Evolutionary conservation across 768 basidiomycete genomes (phyloP), one percentile per base, ranked within the genome.

Genomic region (Mycena pura): DNA sequence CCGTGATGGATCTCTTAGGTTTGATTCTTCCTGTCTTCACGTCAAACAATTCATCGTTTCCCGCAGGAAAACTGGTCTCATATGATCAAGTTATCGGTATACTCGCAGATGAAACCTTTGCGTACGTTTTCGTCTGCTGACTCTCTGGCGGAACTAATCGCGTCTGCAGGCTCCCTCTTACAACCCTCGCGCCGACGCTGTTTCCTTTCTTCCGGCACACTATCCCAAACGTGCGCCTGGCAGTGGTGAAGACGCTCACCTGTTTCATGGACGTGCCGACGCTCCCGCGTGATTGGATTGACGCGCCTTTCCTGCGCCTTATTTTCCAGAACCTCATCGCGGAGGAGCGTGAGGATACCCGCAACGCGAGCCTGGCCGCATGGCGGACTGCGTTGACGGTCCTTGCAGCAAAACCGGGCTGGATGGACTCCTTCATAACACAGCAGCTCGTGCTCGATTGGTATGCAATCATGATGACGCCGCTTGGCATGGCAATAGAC

Each of bases 121-220:
- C 90, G 93, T 95, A 74, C 55, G 92, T 83, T n/a, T 0, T 61
- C 22, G 52, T 17, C 47, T 28, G 40, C 60, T 19, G 38, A 19
- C 10, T 15, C 40, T 17, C 36, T 46, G 58, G 24, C 63, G 60
- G 14, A 69, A 15, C 32, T 31, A 15, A 45, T 14, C 31, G 46
- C 7, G 5, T 29, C n/a, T 61, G 11, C 62, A 95, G 93, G n/a
- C 79, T 89, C 45, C 90, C 94, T 4, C 82, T 98, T 28, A 82
- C 88, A n/a, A 84, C 83, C 3, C 84, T 97, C 56, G 91, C 96
- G 6, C 91, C 92, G 2, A 92, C 91, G 1, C 78, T 96, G 6
- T 99, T 94, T 76, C 93, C 96, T 4, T 98, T 96, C 82, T 96
- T 98, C 77, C 92, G 97, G 17, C 97, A 99, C 74, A 96, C 96